Conservation (phyloP, 371 early-diverging fungal species). For the Mortierella sp. region DNA sequence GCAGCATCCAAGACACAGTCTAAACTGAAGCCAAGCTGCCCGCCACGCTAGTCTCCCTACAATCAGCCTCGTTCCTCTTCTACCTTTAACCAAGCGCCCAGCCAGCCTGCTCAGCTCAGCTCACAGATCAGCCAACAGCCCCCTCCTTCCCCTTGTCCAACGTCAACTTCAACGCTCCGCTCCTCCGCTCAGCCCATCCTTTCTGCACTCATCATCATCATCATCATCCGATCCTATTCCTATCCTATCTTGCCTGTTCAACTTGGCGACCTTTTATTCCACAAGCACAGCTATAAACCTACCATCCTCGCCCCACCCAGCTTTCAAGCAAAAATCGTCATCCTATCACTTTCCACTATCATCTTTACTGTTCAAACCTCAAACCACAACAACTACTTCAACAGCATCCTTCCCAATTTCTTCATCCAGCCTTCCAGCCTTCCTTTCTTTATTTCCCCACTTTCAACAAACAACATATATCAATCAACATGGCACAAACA, state of each 20-base stretch:
- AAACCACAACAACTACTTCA: neutral
- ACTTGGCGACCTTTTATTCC: neutral
- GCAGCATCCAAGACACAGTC: constrained; percentile 1
- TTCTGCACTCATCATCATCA: neutral
- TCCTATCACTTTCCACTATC: neutral
- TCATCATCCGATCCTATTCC: too few relatives aligned
- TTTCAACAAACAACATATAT: neutral
- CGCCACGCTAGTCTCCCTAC: neutral
- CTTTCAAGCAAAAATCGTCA: neutral
- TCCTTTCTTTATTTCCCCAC: neutral
- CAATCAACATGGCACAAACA: constrained; percentile 19
- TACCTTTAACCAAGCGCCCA: neutral
- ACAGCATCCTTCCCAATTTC: neutral
- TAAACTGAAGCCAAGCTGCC: neutral
- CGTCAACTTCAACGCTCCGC: neutral
- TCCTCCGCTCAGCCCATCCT: neutral
- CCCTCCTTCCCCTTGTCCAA: neutral
- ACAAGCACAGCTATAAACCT: constrained; percentile 5
- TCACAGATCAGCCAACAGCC: neutral
- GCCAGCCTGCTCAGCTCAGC: neutral
- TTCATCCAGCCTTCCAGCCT: neutral
- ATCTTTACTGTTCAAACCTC: neutral
- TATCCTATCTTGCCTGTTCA: too few relatives aligned
- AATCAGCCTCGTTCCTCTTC: neutral
- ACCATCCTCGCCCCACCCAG: neutral